Evolutionary conservation across 768 basidiomycete species (phyloP).

Genomic region (Mycena maculata): DNA sequence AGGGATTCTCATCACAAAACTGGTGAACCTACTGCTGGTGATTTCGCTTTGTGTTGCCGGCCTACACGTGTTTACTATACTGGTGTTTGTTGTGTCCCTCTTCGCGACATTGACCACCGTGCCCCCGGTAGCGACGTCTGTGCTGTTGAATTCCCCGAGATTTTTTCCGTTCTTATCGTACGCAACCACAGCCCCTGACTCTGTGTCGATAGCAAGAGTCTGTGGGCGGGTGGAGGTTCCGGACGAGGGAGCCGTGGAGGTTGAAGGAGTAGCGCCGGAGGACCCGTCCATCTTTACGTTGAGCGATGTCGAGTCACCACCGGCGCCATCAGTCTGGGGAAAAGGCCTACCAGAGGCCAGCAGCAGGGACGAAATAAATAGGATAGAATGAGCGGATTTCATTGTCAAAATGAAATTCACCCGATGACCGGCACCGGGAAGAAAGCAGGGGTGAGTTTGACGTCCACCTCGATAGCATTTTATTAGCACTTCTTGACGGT

Average conservation of each 20-base stretch:
- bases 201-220: too few relatives aligned
- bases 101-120: background rate
- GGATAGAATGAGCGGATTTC: background rate
- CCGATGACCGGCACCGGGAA: constrained; percentile 1
- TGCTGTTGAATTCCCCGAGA: background rate
- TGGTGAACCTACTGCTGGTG: background rate
- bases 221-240: too few relatives aligned
- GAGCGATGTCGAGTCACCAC: background rate
- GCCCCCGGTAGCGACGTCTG: background rate
- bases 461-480: too few relatives aligned
- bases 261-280: background rate
- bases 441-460: too few relatives aligned
- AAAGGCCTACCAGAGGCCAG: background rate
- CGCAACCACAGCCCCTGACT: too few relatives aligned
- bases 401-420: background rate
- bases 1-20: background rate
- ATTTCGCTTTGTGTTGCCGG: background rate
- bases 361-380: background rate
- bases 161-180: too few relatives aligned
- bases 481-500: too few relatives aligned
- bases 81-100: background rate
- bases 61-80: background rate
- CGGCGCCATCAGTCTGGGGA: background rate
- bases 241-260: too few relatives aligned
- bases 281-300: background rate